Conservation (phyloP, 225 moss, liverwort and hornwort genomes). For the Polytrichum formosum region DNA sequence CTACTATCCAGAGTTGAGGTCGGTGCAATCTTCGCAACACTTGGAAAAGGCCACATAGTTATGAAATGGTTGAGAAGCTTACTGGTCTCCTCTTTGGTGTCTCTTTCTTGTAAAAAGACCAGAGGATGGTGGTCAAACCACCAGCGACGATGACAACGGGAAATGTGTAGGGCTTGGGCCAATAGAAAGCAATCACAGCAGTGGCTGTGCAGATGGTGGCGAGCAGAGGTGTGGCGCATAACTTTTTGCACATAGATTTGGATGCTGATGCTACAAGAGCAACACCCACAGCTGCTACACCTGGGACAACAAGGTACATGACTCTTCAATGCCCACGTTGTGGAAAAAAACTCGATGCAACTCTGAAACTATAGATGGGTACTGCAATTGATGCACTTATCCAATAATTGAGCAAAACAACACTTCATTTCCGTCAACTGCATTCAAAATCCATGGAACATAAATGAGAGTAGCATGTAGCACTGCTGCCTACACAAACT, state of each 20-base stretch:
- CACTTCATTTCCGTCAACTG: too few relatives aligned
- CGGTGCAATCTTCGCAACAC: too few relatives aligned
- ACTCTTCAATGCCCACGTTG: too few relatives aligned
- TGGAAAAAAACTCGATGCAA: too few relatives aligned
- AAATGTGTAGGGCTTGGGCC: conserved; percentile 62
- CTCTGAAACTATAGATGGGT: too few relatives aligned
- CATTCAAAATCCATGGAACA: too few relatives aligned
- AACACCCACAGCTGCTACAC: conserved; percentile 54
- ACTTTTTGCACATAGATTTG: conserved; percentile 49
- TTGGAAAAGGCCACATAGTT: too few relatives aligned
- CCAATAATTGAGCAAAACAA: too few relatives aligned
- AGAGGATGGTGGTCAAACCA: conserved; percentile 36
- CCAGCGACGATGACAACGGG: conserved; percentile 51
- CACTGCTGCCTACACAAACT: too few relatives aligned
- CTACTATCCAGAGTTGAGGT: too few relatives aligned
- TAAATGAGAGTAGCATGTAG: too few relatives aligned
- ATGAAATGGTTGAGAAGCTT: background rate
- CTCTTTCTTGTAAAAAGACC: conserved; percentile 42
- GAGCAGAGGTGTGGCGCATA: conserved; percentile 41
- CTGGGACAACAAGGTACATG: conserved; percentile 13
- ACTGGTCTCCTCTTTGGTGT: conserved; percentile 17
- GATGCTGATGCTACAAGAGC: conserved; percentile 54
- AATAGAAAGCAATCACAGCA: conserved; percentile 49
- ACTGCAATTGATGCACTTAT: too few relatives aligned
- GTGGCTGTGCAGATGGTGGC: conserved; percentile 39